Conservation (phyloP, 2,329 filamentous ascomycete genomes). For the Coniochaeta ligniaria region DNA sequence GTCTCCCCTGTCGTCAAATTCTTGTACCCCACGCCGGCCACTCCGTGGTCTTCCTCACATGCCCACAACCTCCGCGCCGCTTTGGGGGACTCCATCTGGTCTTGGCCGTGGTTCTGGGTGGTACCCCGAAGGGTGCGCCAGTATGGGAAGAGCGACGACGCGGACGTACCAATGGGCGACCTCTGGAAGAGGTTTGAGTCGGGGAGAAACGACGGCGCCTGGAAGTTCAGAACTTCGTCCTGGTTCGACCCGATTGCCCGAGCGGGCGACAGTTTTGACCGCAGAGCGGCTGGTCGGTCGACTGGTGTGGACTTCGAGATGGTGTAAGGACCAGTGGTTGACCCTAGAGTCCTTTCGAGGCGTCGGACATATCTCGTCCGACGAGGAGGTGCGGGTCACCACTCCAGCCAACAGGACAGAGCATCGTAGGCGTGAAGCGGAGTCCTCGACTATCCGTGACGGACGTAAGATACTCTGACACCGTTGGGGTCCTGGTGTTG, state of each 20-base stretch:
- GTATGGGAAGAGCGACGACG: not conserved
- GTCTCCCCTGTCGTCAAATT: too few relatives aligned
- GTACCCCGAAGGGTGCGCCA: not conserved
- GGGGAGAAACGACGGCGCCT: too few relatives aligned
- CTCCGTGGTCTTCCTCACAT: too few relatives aligned
- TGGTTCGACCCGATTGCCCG: too few relatives aligned
- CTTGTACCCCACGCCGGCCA: too few relatives aligned
- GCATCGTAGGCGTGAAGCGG: not conserved
- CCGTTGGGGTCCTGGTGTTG: not conserved
- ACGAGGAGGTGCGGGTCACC: not conserved
- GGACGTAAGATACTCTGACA: not conserved
- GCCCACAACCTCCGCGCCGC: not conserved
- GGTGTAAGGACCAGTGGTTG: not conserved
- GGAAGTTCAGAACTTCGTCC: too few relatives aligned
- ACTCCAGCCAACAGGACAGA: not conserved
- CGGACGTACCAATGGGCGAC: too few relatives aligned
- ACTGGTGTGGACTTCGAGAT: not conserved
- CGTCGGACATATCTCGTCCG: not conserved
- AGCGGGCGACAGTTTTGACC: too few relatives aligned
- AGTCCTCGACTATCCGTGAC: not conserved
- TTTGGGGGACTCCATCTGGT: not conserved
- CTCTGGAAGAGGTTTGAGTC: too few relatives aligned
- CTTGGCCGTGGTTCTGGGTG: not conserved
- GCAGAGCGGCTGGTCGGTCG: not conserved
- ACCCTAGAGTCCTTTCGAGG: not conserved